A percentile compares a stretch with the other conserved stretches of the same genome.
Conservation (phyloP, 768 basidiomycete species). For the Tulasnella sp. region DNA sequence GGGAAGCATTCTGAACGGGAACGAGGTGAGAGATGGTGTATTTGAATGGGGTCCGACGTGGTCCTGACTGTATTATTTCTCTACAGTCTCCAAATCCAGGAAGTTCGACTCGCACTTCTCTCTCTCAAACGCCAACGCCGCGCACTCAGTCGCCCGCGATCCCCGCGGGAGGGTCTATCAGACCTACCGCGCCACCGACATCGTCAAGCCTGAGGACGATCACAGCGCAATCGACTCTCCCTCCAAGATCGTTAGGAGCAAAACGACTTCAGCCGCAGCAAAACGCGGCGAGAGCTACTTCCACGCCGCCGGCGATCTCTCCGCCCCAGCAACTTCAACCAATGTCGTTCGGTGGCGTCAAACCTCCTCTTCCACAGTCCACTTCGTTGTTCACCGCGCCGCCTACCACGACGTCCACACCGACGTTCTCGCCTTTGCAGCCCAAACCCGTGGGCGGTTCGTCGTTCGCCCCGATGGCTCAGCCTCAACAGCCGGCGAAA, state of each 20-base stretch:
- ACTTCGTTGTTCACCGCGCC: conserved; percentile 6
- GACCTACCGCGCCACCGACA: background rate
- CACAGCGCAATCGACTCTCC: background rate
- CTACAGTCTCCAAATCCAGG: conserved; percentile 21
- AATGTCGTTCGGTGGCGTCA: background rate
- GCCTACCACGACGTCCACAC: conserved; percentile 10
- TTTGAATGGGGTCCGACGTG: background rate
- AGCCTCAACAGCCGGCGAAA: conserved; percentile 29
- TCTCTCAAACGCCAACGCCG: background rate
- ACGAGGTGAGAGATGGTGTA: conserved; percentile 19
- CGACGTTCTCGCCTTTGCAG: conserved; percentile 18
- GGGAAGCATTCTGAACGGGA: conserved; percentile 57
- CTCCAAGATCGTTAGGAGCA: conserved; percentile 5
- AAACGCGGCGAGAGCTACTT: conserved; percentile 22
- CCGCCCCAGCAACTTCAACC: conserved; percentile 8
- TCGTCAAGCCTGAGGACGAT: too few relatives aligned
- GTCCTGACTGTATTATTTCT: conserved; percentile 16
- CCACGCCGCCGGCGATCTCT: conserved; percentile 16
- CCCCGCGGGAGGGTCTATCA: background rate
- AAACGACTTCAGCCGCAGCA: background rate
- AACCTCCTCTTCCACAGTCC: background rate
- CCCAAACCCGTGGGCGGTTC: conserved; percentile 37
- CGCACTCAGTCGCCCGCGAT: conserved; percentile 13
- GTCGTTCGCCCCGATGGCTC: background rate
- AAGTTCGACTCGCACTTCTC: background rate